Conservation (phyloP, 2,329 filamentous ascomycete species). For the Pseudogymnoascus sp. region DNA sequence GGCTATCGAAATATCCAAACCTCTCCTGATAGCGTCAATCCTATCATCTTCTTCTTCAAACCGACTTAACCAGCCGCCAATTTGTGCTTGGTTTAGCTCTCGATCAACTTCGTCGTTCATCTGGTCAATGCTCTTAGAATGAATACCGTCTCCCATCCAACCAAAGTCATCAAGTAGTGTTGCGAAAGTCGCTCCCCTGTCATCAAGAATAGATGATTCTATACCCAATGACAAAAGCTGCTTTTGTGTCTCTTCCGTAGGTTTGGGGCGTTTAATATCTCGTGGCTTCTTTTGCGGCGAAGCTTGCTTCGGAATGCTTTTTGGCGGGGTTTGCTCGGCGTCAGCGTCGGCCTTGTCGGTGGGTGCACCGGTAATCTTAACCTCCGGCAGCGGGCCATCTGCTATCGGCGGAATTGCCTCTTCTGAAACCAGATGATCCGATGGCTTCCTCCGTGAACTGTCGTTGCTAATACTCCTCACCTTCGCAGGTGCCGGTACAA, state of each 20-base stretch:
- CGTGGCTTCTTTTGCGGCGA: background rate
- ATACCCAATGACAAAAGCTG: conserved; percentile 52
- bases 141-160: conserved; percentile 73
- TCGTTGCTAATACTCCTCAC: conserved; percentile 35
- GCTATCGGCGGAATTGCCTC: conserved; percentile 23
- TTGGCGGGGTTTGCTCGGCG: conserved; percentile 18
- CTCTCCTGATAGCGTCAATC: conserved; percentile 73
- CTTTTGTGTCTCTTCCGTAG: conserved; percentile 28
- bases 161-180: conserved; percentile 78
- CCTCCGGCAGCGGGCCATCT: conserved; percentile 42
- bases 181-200: conserved; percentile 71
- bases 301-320: conserved; percentile 33
- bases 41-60: conserved; percentile 82
- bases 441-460: conserved; percentile 26
- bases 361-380: conserved; percentile 47
- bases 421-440: conserved; percentile 20
- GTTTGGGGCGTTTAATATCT: conserved; percentile 24
- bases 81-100: conserved; percentile 83
- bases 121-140: conserved; percentile 67
- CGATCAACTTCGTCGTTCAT: conserved; percentile 77
- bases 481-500: conserved; percentile 68
- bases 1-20: conserved; percentile 82
- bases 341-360: conserved; percentile 26
- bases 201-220: conserved; percentile 68
- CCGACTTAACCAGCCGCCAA: conserved; percentile 83